Evolutionary conservation across 2,329 filamentous ascomycete species (phyloP), one percentile per base, ranked within the genome.

Genomic region (Thielaviopsis populi): DNA sequence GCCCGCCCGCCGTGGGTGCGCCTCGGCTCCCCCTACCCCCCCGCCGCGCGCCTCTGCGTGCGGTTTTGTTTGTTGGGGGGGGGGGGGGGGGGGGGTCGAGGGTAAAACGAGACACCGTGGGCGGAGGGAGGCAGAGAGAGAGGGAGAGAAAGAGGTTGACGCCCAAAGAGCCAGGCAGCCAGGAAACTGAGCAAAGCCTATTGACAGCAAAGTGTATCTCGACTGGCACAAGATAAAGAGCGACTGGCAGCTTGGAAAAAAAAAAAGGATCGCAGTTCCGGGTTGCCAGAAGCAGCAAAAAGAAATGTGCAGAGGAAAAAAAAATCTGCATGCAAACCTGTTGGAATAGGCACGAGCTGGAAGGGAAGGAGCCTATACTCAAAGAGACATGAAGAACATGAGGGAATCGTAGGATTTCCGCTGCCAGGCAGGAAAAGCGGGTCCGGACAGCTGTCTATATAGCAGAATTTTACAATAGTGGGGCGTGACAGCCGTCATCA

Each of bases 361-460:
- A 22, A 42, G 42, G 59, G 22, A 43, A 61, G 59, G 15, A 60
- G 54, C 13, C 42, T n/a, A 5, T 17, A 19, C 42, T 8, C n/a
- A 46, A 17, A 27, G 15, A n/a, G 53, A 11, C 17, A 17, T 33
- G 27, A 19, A 56, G 2, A 56, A 33, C n/a, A 6, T 50, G 22
- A 50, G 53, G 42, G 30, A 56, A 19, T 48, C 41, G 27, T 61
- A 33, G 59, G 59, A 61, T 61, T n/a, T 33, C 22, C 10, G 59
- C 41, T 46, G 22, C 59, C 24, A 33, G 41, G 59, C 59, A 19
- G 6, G 15, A 61, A 58, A 61, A 61, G 27, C 33, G 59, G 59
- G 22, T 15, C 2, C 3, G 3, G 11, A 1, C 53, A 56, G 53
- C 11, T 56, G 53, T 2, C 53, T 8, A 13, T 3, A 17, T 22